Base-by-base conservation (phyloP, 1,284 basidiomycete species). In the Cryptococcus sp. region DNA sequence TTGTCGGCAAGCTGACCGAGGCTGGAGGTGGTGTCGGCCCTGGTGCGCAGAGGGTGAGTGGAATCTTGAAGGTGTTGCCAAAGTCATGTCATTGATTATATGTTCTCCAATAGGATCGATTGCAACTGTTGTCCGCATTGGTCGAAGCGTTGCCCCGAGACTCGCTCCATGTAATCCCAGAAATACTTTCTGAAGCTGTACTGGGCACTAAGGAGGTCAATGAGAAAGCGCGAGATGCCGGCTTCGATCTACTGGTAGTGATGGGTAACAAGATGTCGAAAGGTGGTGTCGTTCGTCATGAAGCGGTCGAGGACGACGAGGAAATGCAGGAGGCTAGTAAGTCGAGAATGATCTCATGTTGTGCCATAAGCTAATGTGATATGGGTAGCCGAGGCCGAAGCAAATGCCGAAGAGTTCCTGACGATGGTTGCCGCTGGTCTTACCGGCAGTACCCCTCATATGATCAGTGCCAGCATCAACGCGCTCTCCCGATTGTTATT, bases 161-260 rank as follows among this genome's bases (percentile, higher is more conserved):
- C 17, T 83, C 88, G 29, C 80, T 99, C 59, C 90, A 97, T 70
- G 79, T 94, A 51, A 86, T 99, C 49, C 90, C 93, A 2, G 87
- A 88, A 3, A 81, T 99, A 50, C 89, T 99, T 50, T 92, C 95
- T 1, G 96, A 99, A 80, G 93, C 91, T 16, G 89, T 98, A 4
- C 81, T 99, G n/a, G 94, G 92, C 1, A 98, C 94, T 26, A 99
- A 99, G 76, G 96, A 99, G 76, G 91, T 93, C 8, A 97, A 96
- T 39, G 93, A 95, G 75, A 92, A 91, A 68, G 89, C 93, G 0
- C 85, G 96, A 50, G 84, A 84, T 59, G 90, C 88, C 10, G 94
- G 94, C 1, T 99, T 95, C 73, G 91, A 94, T 40, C 79, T 97
- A 48, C 84, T 99, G 46, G 86, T 99, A 2, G 84, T 85, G 20